These are phyloP conservation scores for Blastobotrys indianensis DNA, from an alignment of 1,139 yeast species.

Conservation along the genomic window DNA sequence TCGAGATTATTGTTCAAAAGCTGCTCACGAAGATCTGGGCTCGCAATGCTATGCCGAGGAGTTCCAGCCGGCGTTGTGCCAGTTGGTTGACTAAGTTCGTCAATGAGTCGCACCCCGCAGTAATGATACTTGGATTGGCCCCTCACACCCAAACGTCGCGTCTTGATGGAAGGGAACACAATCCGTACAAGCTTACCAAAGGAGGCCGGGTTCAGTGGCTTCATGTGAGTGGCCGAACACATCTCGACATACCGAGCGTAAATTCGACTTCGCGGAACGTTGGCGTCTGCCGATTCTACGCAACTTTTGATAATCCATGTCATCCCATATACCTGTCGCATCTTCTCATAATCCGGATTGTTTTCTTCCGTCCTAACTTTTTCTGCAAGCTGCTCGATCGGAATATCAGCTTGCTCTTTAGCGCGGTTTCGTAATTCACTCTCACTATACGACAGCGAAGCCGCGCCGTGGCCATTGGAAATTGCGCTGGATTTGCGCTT, in stretches of 20 bases:
- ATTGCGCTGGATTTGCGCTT: slow-evolving; percentile 5
- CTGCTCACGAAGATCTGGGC: slow-evolving; percentile 17
- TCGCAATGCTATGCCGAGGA: slow-evolving; percentile 21
- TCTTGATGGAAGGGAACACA: slow-evolving; percentile 66
- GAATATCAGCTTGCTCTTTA: slow-evolving; percentile 37
- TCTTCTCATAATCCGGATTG: slow-evolving; percentile 47
- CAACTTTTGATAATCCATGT: slow-evolving; percentile 73
- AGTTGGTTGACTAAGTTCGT: slow-evolving; percentile 36
- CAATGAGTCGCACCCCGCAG: slow-evolving; percentile 69
- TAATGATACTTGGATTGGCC: slow-evolving; percentile 90
- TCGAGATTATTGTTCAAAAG: not conserved
- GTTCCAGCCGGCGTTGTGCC: slow-evolving; percentile 29
- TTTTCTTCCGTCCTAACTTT: slow-evolving; percentile 45
- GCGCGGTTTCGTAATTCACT: slow-evolving; percentile 48
- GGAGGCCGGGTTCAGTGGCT: slow-evolving; percentile 80
- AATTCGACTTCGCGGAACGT: slow-evolving; percentile 76
- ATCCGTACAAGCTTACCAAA: slow-evolving; percentile 78
- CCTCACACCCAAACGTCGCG: slow-evolving; percentile 80
- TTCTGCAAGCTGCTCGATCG: slow-evolving; percentile 48
- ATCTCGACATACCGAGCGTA: slow-evolving; percentile 73
- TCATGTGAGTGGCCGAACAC: slow-evolving; percentile 60
- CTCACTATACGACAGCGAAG: slow-evolving; percentile 33
- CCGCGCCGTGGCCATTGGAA: not conserved
- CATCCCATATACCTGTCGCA: slow-evolving; percentile 75
- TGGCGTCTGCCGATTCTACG: slow-evolving; percentile 57